A percentile compares a stretch with the other conserved stretches of the same genome.
phyloP scores from a whole-genome alignment of 768 basidiomycete species.

The Brasilioporus rufonigricans region DNA sequence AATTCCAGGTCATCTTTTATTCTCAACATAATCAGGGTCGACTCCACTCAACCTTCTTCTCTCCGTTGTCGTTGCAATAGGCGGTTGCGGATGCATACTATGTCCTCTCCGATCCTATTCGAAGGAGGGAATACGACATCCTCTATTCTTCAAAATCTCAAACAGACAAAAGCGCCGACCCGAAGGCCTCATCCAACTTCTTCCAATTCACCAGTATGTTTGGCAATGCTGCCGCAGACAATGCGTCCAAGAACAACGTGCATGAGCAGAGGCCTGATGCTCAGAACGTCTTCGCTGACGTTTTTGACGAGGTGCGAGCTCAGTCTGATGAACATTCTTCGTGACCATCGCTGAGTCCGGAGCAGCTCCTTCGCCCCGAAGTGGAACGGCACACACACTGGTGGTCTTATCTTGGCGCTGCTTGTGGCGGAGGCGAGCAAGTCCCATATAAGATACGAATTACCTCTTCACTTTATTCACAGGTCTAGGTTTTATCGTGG shows the following conservation, averaged over 20 bases:
- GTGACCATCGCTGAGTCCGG: neutral
- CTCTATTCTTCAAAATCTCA: constrained; percentile 55
- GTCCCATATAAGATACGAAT: constrained; percentile 3
- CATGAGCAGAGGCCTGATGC: constrained; percentile 62
- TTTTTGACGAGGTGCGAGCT: constrained; percentile 78
- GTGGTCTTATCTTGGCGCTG: constrained; percentile 74
- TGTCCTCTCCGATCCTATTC: constrained; percentile 76
- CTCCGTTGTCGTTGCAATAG: constrained; percentile 24
- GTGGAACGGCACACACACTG: constrained; percentile 66
- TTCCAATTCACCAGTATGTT: constrained; percentile 82
- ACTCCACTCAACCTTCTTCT: neutral
- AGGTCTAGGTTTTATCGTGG: constrained; percentile 45
- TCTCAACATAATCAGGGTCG: neutral
- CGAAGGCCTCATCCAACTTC: constrained; percentile 68
- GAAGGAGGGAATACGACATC: constrained; percentile 70
- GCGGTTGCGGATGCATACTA: constrained; percentile 94
- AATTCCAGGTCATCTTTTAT: constrained; percentile 63
- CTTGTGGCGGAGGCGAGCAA: constrained; percentile 59
- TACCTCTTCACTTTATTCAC: constrained; percentile 35
- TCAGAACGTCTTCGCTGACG: constrained; percentile 81
- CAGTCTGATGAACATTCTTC: neutral
- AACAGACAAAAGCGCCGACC: constrained; percentile 56
- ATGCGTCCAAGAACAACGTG: constrained; percentile 30
- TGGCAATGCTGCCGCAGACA: constrained; percentile 34
- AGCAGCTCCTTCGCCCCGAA: constrained; percentile 75